Evolutionary conservation across 2,329 filamentous ascomycete genomes (phyloP).

Genomic region (Ramularia collo-cygni): DNA sequence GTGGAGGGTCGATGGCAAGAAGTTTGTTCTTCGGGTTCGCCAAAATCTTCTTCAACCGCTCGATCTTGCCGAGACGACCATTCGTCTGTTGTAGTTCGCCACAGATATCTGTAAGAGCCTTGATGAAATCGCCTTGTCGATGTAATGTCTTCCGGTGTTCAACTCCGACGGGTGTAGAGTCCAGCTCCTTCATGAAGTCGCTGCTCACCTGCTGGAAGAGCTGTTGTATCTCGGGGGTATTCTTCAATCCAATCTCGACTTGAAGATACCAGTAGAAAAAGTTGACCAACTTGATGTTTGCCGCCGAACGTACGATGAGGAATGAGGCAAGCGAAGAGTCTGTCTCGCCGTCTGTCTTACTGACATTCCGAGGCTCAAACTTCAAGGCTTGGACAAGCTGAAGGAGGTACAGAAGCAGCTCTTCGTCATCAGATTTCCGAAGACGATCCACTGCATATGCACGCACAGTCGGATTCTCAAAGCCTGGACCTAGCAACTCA

Average conservation of each 20-base stretch:
- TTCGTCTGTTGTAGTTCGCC: conserved; percentile 78
- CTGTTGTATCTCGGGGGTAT: conserved; percentile 61
- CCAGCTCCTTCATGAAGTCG: conserved; percentile 87
- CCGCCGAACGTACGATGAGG: conserved; percentile 76
- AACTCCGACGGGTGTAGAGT: conserved; percentile 61
- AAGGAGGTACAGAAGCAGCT: conserved; percentile 81
- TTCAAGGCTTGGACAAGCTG: conserved; percentile 95
- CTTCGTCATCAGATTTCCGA: conserved; percentile 85
- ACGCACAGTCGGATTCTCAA: conserved; percentile 80
- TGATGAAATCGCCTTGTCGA: conserved; percentile 82
- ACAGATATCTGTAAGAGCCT: conserved; percentile 79
- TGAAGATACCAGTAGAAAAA: conserved; percentile 98
- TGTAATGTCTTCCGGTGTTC: conserved; percentile 70
- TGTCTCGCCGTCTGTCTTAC: conserved; percentile 39
- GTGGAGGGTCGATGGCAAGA: conserved; percentile 70
- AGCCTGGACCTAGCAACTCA: conserved; percentile 85
- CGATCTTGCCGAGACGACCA: conserved; percentile 71
- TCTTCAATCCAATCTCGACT: conserved; percentile 73
- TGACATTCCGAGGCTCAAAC: conserved; percentile 66
- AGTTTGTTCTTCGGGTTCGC: conserved; percentile 89
- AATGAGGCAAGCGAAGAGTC: conserved; percentile 87
- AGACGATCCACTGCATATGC: conserved; percentile 90
- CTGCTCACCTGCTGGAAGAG: conserved; percentile 91
- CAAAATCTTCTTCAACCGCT: conserved; percentile 75
- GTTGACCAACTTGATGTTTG: conserved; percentile 85